These are phyloP conservation scores for Hypoxylon perforatum DNA, from an alignment of 495 filamentous ascomycete genomes.

Conservation along the genomic window DNA sequence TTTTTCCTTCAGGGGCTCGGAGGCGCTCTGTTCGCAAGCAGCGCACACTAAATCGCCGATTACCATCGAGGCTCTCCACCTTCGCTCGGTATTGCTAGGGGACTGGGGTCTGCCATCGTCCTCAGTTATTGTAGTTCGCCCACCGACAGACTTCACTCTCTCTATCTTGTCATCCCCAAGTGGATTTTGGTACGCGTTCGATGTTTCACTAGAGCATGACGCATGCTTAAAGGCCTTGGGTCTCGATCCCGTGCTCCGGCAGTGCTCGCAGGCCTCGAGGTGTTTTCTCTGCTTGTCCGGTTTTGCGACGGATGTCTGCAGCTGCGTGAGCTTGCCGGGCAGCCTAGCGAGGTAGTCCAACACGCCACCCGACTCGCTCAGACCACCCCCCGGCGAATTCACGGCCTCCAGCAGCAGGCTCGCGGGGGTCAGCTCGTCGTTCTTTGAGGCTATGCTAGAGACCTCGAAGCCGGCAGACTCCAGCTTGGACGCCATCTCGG, in stretches of 20 bases:
- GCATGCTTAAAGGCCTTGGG: neutral
- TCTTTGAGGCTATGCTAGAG: constrained; percentile 53
- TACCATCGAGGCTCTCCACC: constrained; percentile 69
- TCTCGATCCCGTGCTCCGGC: constrained; percentile 29
- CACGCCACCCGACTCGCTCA: constrained; percentile 20
- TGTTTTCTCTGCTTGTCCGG: constrained; percentile 36
- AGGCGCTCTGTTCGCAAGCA: constrained; percentile 75
- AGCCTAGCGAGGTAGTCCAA: constrained; percentile 24
- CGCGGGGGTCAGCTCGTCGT: constrained; percentile 36
- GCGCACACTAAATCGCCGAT: constrained; percentile 89
- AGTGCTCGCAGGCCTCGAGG: constrained; percentile 43
- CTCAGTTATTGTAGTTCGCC: constrained; percentile 14
- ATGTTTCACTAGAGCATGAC: constrained; percentile 3
- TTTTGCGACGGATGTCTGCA: constrained; percentile 20
- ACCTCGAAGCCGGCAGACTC: constrained; percentile 61
- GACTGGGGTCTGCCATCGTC: constrained; percentile 18
- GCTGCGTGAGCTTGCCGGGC: constrained; percentile 23
- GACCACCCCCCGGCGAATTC: constrained; percentile 8
- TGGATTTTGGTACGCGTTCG: neutral
- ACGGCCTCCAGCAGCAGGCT: constrained; percentile 12
- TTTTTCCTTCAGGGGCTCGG: constrained; percentile 68
- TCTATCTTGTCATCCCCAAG: constrained; percentile 5
- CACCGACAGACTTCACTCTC: constrained; percentile 25
- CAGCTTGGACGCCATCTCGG: constrained; percentile 52
- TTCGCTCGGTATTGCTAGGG: constrained; percentile 6